A percentile compares a stretch with the other conserved stretches of the same genome.
phyloP scores from a whole-genome alignment of 352 stramenopile species.

The Pythium pectinolyticum region DNA sequence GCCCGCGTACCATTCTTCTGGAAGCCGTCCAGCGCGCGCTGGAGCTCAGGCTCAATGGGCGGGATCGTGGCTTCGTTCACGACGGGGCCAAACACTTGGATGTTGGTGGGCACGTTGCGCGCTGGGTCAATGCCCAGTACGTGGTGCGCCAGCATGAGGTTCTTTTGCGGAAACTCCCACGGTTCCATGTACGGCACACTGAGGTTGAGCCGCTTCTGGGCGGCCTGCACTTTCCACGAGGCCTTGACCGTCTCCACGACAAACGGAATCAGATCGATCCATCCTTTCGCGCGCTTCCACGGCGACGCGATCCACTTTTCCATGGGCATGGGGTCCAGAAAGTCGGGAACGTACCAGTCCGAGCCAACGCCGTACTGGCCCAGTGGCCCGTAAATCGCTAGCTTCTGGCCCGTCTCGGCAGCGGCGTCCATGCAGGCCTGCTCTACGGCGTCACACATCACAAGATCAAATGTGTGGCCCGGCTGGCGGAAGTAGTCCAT shows the following conservation, averaged over 20 bases:
- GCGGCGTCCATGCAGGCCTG: conserved; percentile 29
- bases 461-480: conserved; percentile 20
- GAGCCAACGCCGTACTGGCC: conserved; percentile 26
- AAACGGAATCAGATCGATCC: conserved; percentile 27
- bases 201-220: conserved; percentile 23
- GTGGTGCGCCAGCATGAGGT: conserved; percentile 31
- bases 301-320: conserved; percentile 29
- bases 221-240: conserved; percentile 27
- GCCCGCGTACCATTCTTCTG: conserved; percentile 11
- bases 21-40: conserved; percentile 20
- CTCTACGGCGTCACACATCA: conserved; percentile 27
- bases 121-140: conserved; percentile 27
- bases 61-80: conserved; percentile 29
- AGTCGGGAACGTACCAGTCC: conserved; percentile 30
- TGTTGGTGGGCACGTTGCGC: conserved; percentile 27
- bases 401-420: conserved; percentile 24
- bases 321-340: conserved; percentile 30
- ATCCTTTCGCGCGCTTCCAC: conserved; percentile 24
- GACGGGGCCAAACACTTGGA: conserved; percentile 25
- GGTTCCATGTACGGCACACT: conserved; percentile 28
- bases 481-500: conserved; percentile 23
- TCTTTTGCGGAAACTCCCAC: conserved; percentile 29
- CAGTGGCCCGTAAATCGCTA: conserved; percentile 27
- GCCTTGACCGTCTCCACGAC: conserved; percentile 24
- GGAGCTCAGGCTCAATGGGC: conserved; percentile 24